Percentiles rank a stretch among this genome's conserved stretches.
These are phyloP conservation scores for Amanita inopinata DNA, from an alignment of 768 basidiomycete genomes.

Conservation along the genomic window DNA sequence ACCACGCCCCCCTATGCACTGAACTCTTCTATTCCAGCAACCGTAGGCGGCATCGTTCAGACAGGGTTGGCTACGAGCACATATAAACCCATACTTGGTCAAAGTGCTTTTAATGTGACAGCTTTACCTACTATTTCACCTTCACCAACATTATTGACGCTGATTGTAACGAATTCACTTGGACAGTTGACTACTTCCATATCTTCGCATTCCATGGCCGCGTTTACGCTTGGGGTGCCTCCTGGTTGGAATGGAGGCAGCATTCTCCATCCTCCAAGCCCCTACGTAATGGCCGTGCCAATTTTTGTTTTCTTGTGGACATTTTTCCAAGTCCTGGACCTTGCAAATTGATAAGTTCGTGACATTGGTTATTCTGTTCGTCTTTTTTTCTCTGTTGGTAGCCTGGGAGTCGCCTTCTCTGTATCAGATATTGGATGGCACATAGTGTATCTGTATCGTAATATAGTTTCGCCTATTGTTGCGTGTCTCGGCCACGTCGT, in stretches of 20 bases:
- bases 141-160: constrained; percentile 39
- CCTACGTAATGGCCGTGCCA: constrained; percentile 7
- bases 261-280: constrained; percentile 9
- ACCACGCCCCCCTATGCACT: constrained; percentile 57
- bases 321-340: constrained; percentile 1
- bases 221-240: constrained; percentile 52
- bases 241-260: constrained; percentile 41
- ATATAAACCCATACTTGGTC: constrained; percentile 49
- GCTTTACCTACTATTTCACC: constrained; percentile 50
- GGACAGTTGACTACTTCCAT: constrained; percentile 47
- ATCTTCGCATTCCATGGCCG: constrained; percentile 34
- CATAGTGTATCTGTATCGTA: no score
- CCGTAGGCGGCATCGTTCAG: constrained; percentile 43
- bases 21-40: constrained; percentile 53
- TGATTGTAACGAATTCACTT: constrained; percentile 44
- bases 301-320: constrained; percentile 4
- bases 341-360: background rate
- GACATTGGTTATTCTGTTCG: no score
- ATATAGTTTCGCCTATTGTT: no score
- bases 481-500: no score
- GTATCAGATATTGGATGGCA: no score
- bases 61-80: constrained; percentile 66
- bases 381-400: no score
- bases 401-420: no score
- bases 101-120: constrained; percentile 33